These are phyloP conservation scores for Glycine soja DNA, from an alignment of 306 rosid genomes.

Conservation along the genomic window DNA sequence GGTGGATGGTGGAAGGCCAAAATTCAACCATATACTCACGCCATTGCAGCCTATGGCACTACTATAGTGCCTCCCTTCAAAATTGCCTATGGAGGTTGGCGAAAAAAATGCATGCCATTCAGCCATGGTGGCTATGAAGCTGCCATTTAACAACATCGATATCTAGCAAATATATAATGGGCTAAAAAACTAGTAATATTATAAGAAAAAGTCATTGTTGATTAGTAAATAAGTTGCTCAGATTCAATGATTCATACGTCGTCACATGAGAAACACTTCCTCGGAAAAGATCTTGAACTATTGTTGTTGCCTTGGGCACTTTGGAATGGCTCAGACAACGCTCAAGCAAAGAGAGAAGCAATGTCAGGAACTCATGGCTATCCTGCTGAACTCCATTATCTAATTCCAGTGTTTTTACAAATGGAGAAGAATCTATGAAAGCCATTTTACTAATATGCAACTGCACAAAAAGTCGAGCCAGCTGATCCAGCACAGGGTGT, in stretches of 20 bases:
- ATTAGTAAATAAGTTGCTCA: constrained; percentile 7
- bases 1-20: too few relatives aligned
- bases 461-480: constrained; percentile 84
- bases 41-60: too few relatives aligned
- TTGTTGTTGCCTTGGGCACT: constrained; percentile 71
- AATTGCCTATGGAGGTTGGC: too few relatives aligned
- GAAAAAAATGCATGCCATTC: too few relatives aligned
- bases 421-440: constrained; percentile 89
- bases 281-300: constrained; percentile 96
- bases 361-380: constrained; percentile 93
- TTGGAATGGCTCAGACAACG: constrained; percentile 74
- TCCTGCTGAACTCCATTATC: constrained; percentile 99
- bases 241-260: constrained; percentile 61
- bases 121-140: too few relatives aligned
- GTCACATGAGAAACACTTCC: constrained; percentile 98
- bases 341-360: constrained; percentile 91
- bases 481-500: constrained; percentile 86
- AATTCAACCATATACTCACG: too few relatives aligned
- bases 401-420: constrained; percentile 88
- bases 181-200: background rate
- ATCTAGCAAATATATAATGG: background rate
- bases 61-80: too few relatives aligned
- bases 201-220: background rate
- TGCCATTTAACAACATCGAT: too few relatives aligned
- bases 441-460: constrained; percentile 83